Evolutionary conservation across 192 early-diverging fungal genomes (phyloP), one percentile per base, ranked within the genome.

Genomic region (Coemansia sp.): DNA sequence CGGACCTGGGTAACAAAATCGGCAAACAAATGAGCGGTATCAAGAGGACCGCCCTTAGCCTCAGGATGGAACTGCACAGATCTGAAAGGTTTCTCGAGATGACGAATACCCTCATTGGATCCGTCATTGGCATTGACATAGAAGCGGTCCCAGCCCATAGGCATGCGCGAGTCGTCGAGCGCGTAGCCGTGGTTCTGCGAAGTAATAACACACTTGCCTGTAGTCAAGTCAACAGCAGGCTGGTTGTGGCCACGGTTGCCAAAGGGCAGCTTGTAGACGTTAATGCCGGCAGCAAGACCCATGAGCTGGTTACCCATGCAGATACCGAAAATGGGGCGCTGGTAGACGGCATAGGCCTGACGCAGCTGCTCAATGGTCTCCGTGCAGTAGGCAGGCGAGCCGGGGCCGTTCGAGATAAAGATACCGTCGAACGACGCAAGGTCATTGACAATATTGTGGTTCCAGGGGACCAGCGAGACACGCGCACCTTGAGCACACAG

Each of bases 31-130:
- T 90, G 94, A 72, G 97, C 94, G 17, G 97, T 97, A 73, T 99
- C 97, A 73, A 92, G 91, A 25, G 97, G 97, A 37, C 97, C 97
- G 7, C 96, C 93, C 21, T 90, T 91, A 7, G 94, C 92, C 84
- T 99, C 97, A n/a, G 97, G 97, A 85, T 99, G 97, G 89, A 99
- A 99, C 85, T 99, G 97, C 17, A 99, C 97, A 59, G 92, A 93
- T 77, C 96, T 97, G 79, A 92, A 94, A 19, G 97, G 97, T 17
- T 95, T 78, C 11, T 89, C 84, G 51, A 85, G 88, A 85, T 97
- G 94, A 72, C 92, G 89, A 74, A 99, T 97, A 61, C 97, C 97
- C 83, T 99, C 97, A 89, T 99, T 99, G 15, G 96, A 96, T 7
- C 92, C 92, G 77, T 99, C 97, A 77, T 99, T 99, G 71, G 96